Base-by-base conservation (phyloP, 2,329 filamentous ascomycete species). In the Ophiostoma angusticollis region DNA sequence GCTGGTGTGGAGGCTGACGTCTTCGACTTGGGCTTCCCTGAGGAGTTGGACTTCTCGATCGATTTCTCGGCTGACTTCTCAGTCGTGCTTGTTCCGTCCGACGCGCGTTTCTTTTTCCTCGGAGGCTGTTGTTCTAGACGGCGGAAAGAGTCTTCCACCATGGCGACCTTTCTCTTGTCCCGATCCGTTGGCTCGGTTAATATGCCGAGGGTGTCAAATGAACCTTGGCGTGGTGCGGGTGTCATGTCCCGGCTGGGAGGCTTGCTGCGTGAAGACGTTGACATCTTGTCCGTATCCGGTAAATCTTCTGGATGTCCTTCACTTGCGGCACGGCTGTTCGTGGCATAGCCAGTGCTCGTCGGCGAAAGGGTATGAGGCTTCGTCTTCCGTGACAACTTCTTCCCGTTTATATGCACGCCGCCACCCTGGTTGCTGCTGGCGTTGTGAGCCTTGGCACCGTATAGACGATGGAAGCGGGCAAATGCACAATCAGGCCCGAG, bases 191-290 rank as follows among this genome's bases (percentile, higher is more conserved):
- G 72, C 45, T 77, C 74, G 0, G 73, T 78, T 41, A 78, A 57
- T 48, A 78, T 75, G 4, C 70, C 70, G 1, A 72, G 55, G 9
- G 72, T 71, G 37, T 78, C 68, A 41, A 74, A 69, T 0, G 72
- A 72, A 19, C 74, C 76, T 49, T 76, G 70, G 6, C 68, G 64
- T 57, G 45, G 45, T 2, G 60, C 60, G 3, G 78, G 78, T 3
- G 78, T 80, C 47, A 73, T 63, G 47, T 82, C 78, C 39, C 78
- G 70, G 50, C 76, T 81, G 0, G 72, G 67, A 9, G 77, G 73
- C 51, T 82, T 82, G 60, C 75, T 78, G 44, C 68, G 67, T 7
- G 67, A 65, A 17, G 68, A 70, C 18, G 62, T 63, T 9, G 73
- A 68, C 2, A 61, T 58, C 0, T 50, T 59, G 43, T 78, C 75